Base-by-base conservation (phyloP, 1,284 basidiomycete species). In the Apiotrichum montevideense region DNA sequence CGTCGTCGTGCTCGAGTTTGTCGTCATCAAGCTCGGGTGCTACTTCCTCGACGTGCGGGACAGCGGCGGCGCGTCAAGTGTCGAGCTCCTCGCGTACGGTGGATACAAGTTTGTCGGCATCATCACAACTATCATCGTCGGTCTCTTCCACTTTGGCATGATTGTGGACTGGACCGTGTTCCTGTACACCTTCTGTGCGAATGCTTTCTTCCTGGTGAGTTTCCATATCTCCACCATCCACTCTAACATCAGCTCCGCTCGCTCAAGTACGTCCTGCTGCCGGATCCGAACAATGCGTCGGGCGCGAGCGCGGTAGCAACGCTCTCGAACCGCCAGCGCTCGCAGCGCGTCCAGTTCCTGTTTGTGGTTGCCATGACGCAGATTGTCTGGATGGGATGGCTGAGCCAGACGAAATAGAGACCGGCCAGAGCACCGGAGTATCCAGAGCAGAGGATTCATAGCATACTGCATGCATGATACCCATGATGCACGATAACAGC, bases 101-200 rank as follows among this genome's bases (percentile, higher is more conserved):
- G 95, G 96, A 0, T 98, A 98, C 80, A 98, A 98, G 73, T 98
- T 98, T 69, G 90, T 98, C 46, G 92, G 91, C 3, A 76, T 77
- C 64, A 77, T 77, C 58, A 66, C 68, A 3, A 74, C 73, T 10
- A 68, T 78, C 44, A 56, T 77, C 35, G 66, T 68, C 4, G 64
- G 65, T 5, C 63, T 78, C 51, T 61, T 78, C 43, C 66, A 82
- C 32, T 71, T 85, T 1, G 82, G 85, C 1, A 79, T 81, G 33
- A 80, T 86, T 21, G 68, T 91, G 42, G 91, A 87, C 71, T 82
- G 82, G 57, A 57, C 83, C 29, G 80, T 87, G 5, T 96, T 96
- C 72, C 61, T 88, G 46, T 96, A 98, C 77, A 83, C 85, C 13
- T 88, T 93, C 74, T 78, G 86, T 35, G 88, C 94, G 15, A 95